Evolutionary conservation across 805 yeast genomes (phyloP), one percentile per base, ranked within the genome.

Genomic region (Kuraishia hungarica): DNA sequence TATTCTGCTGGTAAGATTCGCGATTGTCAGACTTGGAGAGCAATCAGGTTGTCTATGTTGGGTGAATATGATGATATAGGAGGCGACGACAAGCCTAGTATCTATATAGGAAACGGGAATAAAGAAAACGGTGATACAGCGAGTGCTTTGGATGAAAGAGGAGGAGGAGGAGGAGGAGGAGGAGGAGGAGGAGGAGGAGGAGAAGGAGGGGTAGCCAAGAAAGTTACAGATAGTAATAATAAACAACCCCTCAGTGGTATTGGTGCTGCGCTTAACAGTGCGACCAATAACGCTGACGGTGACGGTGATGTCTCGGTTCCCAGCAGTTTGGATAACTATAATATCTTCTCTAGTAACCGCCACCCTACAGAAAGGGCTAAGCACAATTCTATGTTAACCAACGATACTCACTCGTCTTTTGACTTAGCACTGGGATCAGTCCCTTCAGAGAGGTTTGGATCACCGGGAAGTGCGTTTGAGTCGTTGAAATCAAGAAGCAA

Each of bases 21-120:
- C 56, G 87, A 83, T 54, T 73, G 84, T 54, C 88, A 83, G 62
- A 76, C 82, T 0, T 86, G 91, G 91, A 68, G 76, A 57, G 74
- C 83, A 2, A 67, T 85, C 4, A 78, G 79, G 15, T 79, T 78
- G 39, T 70, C 82, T 28, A 66, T 84, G 2, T 64, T 67, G 1
- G 69, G 76, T 67, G 65, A 66, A n/a, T 19, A 55, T 4, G 51
- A 57, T 2, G 53, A 56, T 15, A 35, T 20, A 20, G 57, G 59
- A 20, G 57, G 59, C 23, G 39, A 53, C 29, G 56, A 52, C 15
- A 50, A 50, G 13, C 22, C 22, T 7, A 17, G 22, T 19, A 15
- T 35, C 22, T 19, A 35, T n/a, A 23, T 21, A 4, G 29, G 20
- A 24, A n/a, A 10, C 22, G 35, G 10, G 24, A 46, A 21, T 10